A percentile compares a stretch with the other conserved stretches of the same genome.
phyloP scores from a whole-genome alignment of 2,329 filamentous ascomycete species.

The Diaporthe velutina region DNA sequence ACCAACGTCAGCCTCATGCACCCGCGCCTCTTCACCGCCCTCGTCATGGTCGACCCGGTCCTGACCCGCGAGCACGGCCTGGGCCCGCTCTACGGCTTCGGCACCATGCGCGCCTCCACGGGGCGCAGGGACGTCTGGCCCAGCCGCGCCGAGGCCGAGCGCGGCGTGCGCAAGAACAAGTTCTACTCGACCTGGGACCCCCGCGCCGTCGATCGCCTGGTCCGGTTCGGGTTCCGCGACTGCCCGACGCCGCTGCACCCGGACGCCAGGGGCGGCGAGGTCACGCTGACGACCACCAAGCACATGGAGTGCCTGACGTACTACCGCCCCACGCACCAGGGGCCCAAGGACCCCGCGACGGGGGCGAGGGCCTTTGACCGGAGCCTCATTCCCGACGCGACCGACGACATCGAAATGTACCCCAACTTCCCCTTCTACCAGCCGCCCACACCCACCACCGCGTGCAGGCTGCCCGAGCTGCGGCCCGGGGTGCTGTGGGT shows the following conservation, averaged over 20 bases:
- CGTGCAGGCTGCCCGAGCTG: slow-evolving; percentile 69
- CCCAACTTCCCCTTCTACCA: slow-evolving; percentile 73
- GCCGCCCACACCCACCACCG: slow-evolving; percentile 70
- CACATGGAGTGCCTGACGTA: slow-evolving; percentile 91
- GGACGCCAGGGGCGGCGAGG: slow-evolving; percentile 54
- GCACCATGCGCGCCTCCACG: slow-evolving; percentile 71
- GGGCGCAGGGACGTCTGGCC: slow-evolving; percentile 86
- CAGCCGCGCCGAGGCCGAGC: slow-evolving; percentile 76
- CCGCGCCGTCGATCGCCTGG: slow-evolving; percentile 81
- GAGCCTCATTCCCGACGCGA: slow-evolving; percentile 60
- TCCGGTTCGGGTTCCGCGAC: slow-evolving; percentile 80
- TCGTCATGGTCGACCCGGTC: slow-evolving; percentile 89
- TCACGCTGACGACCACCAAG: slow-evolving; percentile 85
- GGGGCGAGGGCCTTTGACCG: slow-evolving; percentile 56
- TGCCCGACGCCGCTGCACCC: slow-evolving; percentile 74
- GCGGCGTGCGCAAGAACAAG: slow-evolving; percentile 74
- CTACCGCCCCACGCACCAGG: slow-evolving; percentile 70
- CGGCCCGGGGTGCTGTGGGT: slow-evolving; percentile 78
- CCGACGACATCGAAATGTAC: slow-evolving; percentile 50
- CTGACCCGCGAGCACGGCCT: slow-evolving; percentile 66
- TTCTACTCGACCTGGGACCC: slow-evolving; percentile 90
- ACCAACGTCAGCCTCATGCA: slow-evolving; percentile 80
- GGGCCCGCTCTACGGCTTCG: slow-evolving; percentile 51
- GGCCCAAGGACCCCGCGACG: slow-evolving; percentile 50
- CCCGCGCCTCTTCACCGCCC: slow-evolving; percentile 80